Base-by-base conservation (phyloP, 2,329 filamentous ascomycete species). In the Aureobasidium namibiae region DNA sequence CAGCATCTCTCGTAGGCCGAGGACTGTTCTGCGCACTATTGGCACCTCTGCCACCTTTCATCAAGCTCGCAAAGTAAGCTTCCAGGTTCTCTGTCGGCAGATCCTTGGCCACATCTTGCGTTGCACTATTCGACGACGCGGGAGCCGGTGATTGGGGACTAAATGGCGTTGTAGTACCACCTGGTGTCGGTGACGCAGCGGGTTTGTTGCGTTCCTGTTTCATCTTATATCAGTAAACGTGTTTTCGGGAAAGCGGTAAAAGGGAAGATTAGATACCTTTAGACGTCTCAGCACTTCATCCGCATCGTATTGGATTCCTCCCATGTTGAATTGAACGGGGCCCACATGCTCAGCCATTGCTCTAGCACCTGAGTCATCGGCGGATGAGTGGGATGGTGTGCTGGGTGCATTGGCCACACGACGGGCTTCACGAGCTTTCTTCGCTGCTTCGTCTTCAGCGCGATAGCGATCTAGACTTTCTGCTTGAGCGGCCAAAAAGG, bases 301-400 rank as follows among this genome's bases (percentile, higher is more conserved):
- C 9, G 91, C 91, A 73, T 96, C 91, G 59, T 73, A 73, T 70
- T 96, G 91, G 63, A 99, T 96, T 56, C 94, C 94, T 42, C 94
- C 94, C 82, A 99, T 94, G 71, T 99, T 99, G 76, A 97, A 96
- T 69, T 96, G 91, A 64, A 96, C 91, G 0, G 92, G 91, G 0
- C 92, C 92, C 67, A 96, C 95, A 67, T 95, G 91, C 68, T 92
- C 89, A 66, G 85, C 86, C 57, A 82, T 78, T 29, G 73, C 65
- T 42, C 67, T 66, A 31, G 74, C 76, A 61, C 64, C 71, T 61
- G 66, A 65, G 11, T 70, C 42, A 26, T 65, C 66, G 21, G 64
- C 62, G 23, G 39, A 34, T 1, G 34, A 21, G 52, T 23, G n/a
- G 23, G 26, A 18, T 39, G 42, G 33, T 36, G 13, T 57, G 42